Evolutionary conservation across 139 green algal species (phyloP).

Genomic region (Eudorina sp.): DNA sequence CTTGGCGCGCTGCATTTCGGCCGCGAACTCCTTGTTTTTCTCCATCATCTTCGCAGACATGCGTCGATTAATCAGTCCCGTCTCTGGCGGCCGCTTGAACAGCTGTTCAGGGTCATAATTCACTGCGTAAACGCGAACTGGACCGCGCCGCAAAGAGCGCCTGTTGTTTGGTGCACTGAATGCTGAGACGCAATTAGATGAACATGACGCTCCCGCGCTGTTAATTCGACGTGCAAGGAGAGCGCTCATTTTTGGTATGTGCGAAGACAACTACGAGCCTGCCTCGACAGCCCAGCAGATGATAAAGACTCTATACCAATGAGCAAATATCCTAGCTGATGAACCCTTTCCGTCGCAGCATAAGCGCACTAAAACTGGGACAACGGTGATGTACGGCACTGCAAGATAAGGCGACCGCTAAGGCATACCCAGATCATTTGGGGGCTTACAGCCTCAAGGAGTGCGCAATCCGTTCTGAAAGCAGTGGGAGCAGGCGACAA

Average conservation of each 20-base stretch:
- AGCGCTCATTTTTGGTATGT: conserved; percentile 21
- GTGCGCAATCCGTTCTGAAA: too few species aligned
- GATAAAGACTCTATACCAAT: too few species aligned
- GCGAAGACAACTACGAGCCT: too few species aligned
- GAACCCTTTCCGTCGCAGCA: too few species aligned
- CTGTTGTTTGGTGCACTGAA: neutral
- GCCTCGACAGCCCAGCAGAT: too few species aligned
- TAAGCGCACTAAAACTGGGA: too few species aligned
- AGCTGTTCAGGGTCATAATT: conserved; percentile 51
- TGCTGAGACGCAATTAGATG: neutral
- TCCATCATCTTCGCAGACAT: conserved; percentile 71
- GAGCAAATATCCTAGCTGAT: too few species aligned
- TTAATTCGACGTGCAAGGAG: neutral
- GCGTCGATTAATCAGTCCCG: conserved; percentile 74
- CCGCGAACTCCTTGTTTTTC: conserved; percentile 70
- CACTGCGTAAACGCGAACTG: neutral
- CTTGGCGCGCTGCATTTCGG: conserved; percentile 59
- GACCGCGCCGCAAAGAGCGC: neutral
- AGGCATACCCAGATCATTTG: too few species aligned
- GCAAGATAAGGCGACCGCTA: too few species aligned
- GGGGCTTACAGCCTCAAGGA: too few species aligned
- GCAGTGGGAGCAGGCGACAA: too few species aligned
- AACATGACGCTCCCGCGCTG: neutral
- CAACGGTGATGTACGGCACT: too few species aligned
- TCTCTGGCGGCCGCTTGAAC: conserved; percentile 20